Conservation (phyloP, 1,284 basidiomycete genomes). For the Irpex sp. region DNA sequence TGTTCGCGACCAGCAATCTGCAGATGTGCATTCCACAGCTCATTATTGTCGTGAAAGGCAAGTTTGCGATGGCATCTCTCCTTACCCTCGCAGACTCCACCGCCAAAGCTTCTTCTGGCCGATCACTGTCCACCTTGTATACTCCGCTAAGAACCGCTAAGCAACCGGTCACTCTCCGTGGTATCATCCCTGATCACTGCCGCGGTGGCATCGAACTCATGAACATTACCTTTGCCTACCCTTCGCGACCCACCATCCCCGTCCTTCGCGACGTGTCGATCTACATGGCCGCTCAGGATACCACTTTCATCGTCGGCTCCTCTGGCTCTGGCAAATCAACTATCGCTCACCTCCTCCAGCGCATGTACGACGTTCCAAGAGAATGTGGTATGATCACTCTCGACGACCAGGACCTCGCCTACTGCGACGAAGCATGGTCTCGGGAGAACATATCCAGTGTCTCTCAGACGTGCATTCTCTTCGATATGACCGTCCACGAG, state of each 20-base stretch:
- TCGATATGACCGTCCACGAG: constrained; percentile 83
- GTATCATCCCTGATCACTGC: constrained; percentile 57
- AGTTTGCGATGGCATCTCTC: constrained; percentile 76
- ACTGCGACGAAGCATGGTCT: constrained; percentile 76
- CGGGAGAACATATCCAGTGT: constrained; percentile 76
- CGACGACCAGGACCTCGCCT: constrained; percentile 79
- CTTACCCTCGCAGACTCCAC: constrained; percentile 55
- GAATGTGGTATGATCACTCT: constrained; percentile 60
- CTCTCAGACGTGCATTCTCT: constrained; percentile 74
- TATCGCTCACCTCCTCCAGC: constrained; percentile 77
- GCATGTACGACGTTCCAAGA: constrained; percentile 64
- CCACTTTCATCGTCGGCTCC: constrained; percentile 89
- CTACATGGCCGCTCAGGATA: constrained; percentile 82
- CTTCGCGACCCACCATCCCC: constrained; percentile 65
- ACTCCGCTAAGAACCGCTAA: constrained; percentile 20
- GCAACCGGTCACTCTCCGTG: constrained; percentile 42
- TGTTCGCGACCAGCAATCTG: constrained; percentile 84
- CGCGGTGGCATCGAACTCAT: constrained; percentile 79
- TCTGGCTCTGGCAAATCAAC: constrained; percentile 95
- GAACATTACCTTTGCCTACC: constrained; percentile 82
- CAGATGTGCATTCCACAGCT: constrained; percentile 85
- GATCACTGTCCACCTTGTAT: constrained; percentile 24
- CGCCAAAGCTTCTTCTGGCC: constrained; percentile 14
- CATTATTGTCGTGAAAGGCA: constrained; percentile 80
- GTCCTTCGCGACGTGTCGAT: constrained; percentile 66